These are phyloP conservation scores for Cyclotella choctawhatcheeana DNA, from an alignment of 108 stramenopile genomes.

Conservation along the genomic window DNA sequence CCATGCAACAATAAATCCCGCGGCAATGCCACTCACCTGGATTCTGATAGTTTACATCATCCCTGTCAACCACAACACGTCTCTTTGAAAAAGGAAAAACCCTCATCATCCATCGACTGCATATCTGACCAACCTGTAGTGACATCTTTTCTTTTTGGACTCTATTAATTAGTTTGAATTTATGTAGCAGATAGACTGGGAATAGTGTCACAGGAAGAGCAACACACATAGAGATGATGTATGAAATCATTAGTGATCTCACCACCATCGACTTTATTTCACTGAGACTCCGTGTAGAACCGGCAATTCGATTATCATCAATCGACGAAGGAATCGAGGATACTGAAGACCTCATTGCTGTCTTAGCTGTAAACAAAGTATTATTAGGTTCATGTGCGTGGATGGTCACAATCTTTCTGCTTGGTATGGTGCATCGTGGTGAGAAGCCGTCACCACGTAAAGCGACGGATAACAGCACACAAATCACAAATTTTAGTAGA, in stretches of 20 bases:
- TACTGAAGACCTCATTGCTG: too few relatives aligned
- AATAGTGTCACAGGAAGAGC: constrained; percentile 78
- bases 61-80: constrained; percentile 39
- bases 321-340: too few relatives aligned
- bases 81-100: constrained; percentile 81
- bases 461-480: too few relatives aligned
- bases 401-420: too few relatives aligned
- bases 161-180: constrained; percentile 44
- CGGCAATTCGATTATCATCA: too few relatives aligned
- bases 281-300: constrained; percentile 5
- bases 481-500: too few relatives aligned
- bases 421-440: too few relatives aligned
- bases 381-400: too few relatives aligned
- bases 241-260: constrained; percentile 66
- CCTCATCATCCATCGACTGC: constrained; percentile 80
- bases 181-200: constrained; percentile 62
- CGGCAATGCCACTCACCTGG: too few relatives aligned
- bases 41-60: constrained; percentile 39
- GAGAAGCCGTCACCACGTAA: too few relatives aligned
- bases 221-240: constrained; percentile 76
- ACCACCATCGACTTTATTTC: constrained; percentile 13
- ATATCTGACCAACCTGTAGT: constrained; percentile 68
- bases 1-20: too few relatives aligned
- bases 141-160: constrained; percentile 59
- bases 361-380: too few relatives aligned